phyloP scores from a whole-genome alignment of 139 green algal species.

The Raphidocelis subcapitata region DNA sequence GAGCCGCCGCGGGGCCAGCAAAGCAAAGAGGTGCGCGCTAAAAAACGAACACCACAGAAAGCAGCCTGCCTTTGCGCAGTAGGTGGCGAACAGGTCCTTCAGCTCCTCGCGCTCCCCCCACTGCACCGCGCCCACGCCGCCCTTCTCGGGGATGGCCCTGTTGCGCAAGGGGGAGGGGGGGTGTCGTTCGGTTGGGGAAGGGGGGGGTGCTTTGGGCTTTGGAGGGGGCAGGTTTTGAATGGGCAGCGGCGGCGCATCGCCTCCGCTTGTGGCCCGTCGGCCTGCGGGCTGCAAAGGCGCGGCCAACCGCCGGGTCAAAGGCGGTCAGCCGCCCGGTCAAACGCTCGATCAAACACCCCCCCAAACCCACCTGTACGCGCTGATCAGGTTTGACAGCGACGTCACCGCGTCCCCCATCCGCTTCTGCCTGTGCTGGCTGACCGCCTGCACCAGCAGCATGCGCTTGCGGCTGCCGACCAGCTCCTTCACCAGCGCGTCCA shows the following conservation, averaged over 20 bases:
- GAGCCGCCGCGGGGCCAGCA: neutral
- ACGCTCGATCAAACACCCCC: too few species aligned
- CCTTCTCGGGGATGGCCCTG: neutral
- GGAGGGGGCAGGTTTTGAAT: too few species aligned
- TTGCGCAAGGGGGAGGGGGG: too few species aligned
- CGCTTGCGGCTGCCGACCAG: slow-evolving; percentile 56
- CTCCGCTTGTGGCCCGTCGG: slow-evolving; percentile 54
- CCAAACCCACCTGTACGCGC: too few species aligned
- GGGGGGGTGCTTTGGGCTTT: too few species aligned
- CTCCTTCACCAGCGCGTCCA: slow-evolving; percentile 65
- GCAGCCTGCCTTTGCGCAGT: slow-evolving; percentile 60
- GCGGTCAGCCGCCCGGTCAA: too few species aligned
- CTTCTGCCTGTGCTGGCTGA: slow-evolving; percentile 70
- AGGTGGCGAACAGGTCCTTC: slow-evolving; percentile 76
- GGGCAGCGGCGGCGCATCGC: too few species aligned
- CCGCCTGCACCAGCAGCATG: slow-evolving; percentile 79
- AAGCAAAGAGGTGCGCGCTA: neutral
- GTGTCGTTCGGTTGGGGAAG: too few species aligned
- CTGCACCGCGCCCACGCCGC: slow-evolving; percentile 30
- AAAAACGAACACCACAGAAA: too few species aligned
- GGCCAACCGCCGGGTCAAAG: too few species aligned
- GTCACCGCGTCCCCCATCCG: slow-evolving; percentile 55
- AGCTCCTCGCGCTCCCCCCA: slow-evolving; percentile 80
- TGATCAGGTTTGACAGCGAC: slow-evolving; percentile 44
- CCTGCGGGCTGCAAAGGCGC: too few species aligned